Evolutionary conservation across 169 alveolate species (phyloP), one percentile per base, ranked within the genome.

Genomic region (Miamiensis avidus): DNA sequence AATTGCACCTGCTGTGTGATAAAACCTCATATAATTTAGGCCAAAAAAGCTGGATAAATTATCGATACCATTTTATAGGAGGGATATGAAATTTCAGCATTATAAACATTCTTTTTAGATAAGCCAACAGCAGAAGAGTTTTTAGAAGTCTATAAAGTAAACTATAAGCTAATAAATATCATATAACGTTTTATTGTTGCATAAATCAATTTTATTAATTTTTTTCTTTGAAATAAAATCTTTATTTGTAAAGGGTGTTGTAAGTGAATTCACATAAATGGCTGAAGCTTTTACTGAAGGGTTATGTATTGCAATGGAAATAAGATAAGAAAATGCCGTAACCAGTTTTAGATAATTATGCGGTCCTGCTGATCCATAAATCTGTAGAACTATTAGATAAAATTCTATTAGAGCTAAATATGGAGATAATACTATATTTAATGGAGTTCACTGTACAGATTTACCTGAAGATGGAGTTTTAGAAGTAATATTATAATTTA

Each of bases 371-470:
- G 98, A 97, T 83, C 98, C 99, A 28, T 98, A 97, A 88, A 92
- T 97, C 65, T 97, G 97, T 27, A 94, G 92, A 88, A 83, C 76
- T 34, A 85, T 96, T 29, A 90, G 98, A 78, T 97, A 97, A 75
- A 89, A 93, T 76, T 95, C 98, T 25, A 94, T 97, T 74, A 96
- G 99, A 86, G 98, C 98, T 1, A 91, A 85, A 87, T 96, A 91
- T 89, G 99, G 99, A 49, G 49, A 82, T 29, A 97, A 97, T 86
- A 91, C 97, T 64, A 96, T 95, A 75, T 88, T 87, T 74, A 97
- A 96, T 87, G 99, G 97, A 29, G 91, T 97, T 64, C 99, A 97
- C 90, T 96, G 98, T 90, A 97, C 99, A 25, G 99, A 96, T 84
- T 91, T 97, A 64, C 92, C 88, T 25, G 98, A 96, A 82, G 99